These are phyloP conservation scores for Aureobasidium uvarum DNA, from an alignment of 2,329 filamentous ascomycete species.

Conservation along the genomic window DNA sequence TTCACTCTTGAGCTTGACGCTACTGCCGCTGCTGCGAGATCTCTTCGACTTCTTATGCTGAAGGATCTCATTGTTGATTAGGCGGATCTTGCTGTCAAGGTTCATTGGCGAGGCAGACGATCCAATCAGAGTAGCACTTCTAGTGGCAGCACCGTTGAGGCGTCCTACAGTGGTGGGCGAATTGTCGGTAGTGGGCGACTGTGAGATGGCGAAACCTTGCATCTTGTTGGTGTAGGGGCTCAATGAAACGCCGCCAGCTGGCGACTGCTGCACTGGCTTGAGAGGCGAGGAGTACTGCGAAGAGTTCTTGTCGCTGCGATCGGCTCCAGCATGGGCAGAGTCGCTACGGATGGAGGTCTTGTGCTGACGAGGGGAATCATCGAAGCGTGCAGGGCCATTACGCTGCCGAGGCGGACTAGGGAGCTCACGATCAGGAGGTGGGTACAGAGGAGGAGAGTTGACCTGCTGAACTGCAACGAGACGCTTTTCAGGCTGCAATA, in stretches of 20 bases:
- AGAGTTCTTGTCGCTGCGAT: not conserved
- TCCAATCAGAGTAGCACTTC: not conserved
- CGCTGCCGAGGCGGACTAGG: slow-evolving; percentile 6
- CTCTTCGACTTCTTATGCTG: slow-evolving; percentile 26
- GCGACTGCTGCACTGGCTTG: not conserved
- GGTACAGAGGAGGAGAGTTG: not conserved
- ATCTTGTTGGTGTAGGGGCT: not conserved
- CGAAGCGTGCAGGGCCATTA: not conserved
- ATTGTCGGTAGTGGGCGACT: not conserved
- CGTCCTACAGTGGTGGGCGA: not conserved
- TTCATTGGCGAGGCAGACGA: slow-evolving; percentile 26
- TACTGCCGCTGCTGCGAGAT: slow-evolving; percentile 9
- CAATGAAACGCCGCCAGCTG: not conserved
- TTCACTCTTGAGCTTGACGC: slow-evolving; percentile 24
- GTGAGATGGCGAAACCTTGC: not conserved
- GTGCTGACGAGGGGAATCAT: not conserved
- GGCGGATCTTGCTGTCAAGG: slow-evolving; percentile 26
- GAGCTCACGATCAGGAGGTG: slow-evolving; percentile 10
- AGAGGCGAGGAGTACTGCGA: not conserved
- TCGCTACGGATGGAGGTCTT: not conserved
- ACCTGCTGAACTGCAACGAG: not conserved
- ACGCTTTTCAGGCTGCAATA: not conserved
- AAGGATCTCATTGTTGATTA: slow-evolving; percentile 22
- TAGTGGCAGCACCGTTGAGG: not conserved
- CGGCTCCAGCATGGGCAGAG: slow-evolving; percentile 1